Base-by-base conservation (phyloP, 805 yeast species). In the Hemisphaericaspora nanyangensis region DNA sequence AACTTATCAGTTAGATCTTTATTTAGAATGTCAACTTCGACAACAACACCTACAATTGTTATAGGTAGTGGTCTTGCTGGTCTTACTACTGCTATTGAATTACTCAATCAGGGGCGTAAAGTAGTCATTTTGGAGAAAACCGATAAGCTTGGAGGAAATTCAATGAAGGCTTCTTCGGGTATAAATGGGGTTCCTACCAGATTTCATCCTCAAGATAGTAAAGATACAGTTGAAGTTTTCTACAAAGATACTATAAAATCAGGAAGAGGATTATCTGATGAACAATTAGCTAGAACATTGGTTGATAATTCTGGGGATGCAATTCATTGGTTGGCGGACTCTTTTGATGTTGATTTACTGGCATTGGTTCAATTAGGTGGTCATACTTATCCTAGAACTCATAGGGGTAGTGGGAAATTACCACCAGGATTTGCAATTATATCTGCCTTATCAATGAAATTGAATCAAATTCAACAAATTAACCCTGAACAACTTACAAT, bases 361-460 rank as follows among this genome's bases (percentile, higher is more conserved):
- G 44, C 39, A n/a, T 68, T 66, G 3, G 40, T 58, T 19, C 58
- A 55, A 41, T 47, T 68, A 19, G 73, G 73, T 1, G 73, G 73
- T n/a, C 73, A 68, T 45, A 51, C 67, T 0, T 39, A 39, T 41
- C 58, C 71, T 2, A 49, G 73, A 40, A 67, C 73, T 12, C 72
- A 68, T 43, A 47, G 70, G 25, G 69, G 71, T 42, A 24, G 37
- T 6, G 69, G 70, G 1, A 68, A 65, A 10, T 52, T 75, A 13
- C 81, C 82, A 11, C 84, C 84, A 4, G 84, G 84, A 0, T 75
- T 69, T 56, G 81, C 77, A 31, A 76, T 79, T 13, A 64, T 79
- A 1, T 68, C 75, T 5, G 63, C 73, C 4, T 52, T 77, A 35
- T 60, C 67, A 30, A 63, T 64, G 31, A 55, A 55, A 24, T 44